phyloP scores from a whole-genome alignment of 164 flowering plant species.

The Vitis cinerea region DNA sequence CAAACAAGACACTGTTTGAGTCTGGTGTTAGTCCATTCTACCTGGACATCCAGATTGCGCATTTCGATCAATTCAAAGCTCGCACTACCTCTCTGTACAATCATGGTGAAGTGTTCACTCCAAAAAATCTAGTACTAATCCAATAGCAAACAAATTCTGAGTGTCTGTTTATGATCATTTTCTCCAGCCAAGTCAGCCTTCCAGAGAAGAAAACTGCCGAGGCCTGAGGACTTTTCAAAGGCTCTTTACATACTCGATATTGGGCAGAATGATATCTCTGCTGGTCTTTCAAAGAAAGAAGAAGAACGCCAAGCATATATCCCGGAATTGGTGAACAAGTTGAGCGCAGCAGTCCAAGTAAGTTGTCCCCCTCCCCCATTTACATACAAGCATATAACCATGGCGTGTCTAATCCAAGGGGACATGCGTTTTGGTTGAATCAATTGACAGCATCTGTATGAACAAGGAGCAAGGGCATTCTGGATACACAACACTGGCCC shows the following conservation, averaged over 20 bases:
- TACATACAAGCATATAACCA: too few species aligned
- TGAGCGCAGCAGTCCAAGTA: slow-evolving; percentile 20
- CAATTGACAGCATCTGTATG: not conserved
- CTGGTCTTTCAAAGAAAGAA: slow-evolving; percentile 31
- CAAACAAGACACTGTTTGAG: slow-evolving; percentile 30
- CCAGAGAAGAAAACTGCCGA: slow-evolving; percentile 36
- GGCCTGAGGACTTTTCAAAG: slow-evolving; percentile 49
- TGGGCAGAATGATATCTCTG: slow-evolving; percentile 66
- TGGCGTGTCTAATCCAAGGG: too few species aligned
- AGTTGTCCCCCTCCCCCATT: not conserved
- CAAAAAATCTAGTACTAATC: not conserved
- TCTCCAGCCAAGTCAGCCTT: slow-evolving; percentile 25
- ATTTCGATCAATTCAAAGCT: slow-evolving; percentile 38
- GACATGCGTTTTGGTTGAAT: too few species aligned
- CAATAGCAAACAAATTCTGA: not conserved
- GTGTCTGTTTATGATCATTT: not conserved
- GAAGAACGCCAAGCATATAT: slow-evolving; percentile 33
- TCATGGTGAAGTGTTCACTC: slow-evolving; percentile 14
- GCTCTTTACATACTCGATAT: slow-evolving; percentile 66
- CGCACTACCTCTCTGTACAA: slow-evolving; percentile 26
- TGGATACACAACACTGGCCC: slow-evolving; percentile 11
- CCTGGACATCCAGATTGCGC: slow-evolving; percentile 43
- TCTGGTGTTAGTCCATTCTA: slow-evolving; percentile 41
- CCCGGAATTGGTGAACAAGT: slow-evolving; percentile 44
- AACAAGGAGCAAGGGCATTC: slow-evolving; percentile 5